A percentile compares a stretch with the other conserved stretches of the same genome.
Conservation (phyloP, 1,284 basidiomycete genomes). For the Pseudomicrostroma phylloplanum region DNA sequence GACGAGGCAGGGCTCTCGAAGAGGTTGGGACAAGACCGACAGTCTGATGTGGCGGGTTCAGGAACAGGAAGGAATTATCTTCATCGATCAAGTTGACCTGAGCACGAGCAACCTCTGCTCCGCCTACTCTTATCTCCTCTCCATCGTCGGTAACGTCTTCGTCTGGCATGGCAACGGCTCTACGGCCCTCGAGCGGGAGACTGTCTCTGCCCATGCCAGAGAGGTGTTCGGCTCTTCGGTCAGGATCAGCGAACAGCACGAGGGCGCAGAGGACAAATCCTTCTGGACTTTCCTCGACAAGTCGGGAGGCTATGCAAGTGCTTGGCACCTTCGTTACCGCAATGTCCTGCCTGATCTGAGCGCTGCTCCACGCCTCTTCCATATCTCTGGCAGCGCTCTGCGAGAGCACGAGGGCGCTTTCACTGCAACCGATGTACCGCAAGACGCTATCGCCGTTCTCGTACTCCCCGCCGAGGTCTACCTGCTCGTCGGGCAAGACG, state of each 20-base stretch:
- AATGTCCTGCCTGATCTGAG: constrained; percentile 6
- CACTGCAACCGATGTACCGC: constrained; percentile 12
- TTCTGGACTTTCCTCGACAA: constrained; percentile 35
- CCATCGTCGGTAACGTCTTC: constrained; percentile 23
- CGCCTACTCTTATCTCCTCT: constrained; percentile 29
- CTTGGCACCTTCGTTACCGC: constrained; percentile 23
- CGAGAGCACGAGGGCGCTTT: constrained; percentile 3
- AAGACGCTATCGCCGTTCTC: constrained; percentile 26
- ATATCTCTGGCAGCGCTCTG: neutral
- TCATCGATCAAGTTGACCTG: constrained; percentile 38
- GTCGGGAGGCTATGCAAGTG: constrained; percentile 24
- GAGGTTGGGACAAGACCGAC: constrained; percentile 24
- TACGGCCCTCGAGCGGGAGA: constrained; percentile 20
- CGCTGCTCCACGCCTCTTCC: neutral
- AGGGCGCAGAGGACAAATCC: constrained; percentile 33
- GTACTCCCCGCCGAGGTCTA: constrained; percentile 30
- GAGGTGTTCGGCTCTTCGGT: constrained; percentile 20
- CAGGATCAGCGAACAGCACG: constrained; percentile 29
- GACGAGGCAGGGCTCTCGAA: constrained; percentile 26
- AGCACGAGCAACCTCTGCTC: constrained; percentile 37
- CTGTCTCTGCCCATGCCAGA: constrained; percentile 27
- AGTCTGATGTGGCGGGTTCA: constrained; percentile 28
- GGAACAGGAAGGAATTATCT: constrained; percentile 13
- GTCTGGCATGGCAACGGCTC: constrained; percentile 43
- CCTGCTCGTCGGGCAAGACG: constrained; percentile 33